Base-by-base conservation (phyloP, 768 basidiomycete genomes). In the Exidia glandulosa region DNA sequence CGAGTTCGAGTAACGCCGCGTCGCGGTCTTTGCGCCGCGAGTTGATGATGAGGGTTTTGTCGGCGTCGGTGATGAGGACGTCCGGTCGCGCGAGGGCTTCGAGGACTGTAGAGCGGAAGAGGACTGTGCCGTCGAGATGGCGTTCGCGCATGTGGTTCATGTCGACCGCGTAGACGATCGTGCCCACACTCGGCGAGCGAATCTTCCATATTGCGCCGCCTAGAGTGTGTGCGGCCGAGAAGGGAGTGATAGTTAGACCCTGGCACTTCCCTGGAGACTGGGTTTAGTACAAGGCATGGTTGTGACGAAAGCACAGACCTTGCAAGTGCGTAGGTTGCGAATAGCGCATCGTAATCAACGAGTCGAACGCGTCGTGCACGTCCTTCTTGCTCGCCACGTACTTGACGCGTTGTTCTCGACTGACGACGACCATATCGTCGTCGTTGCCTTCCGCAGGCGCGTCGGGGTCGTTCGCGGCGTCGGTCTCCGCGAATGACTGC, bases 141-240 rank as follows among this genome's bases (percentile, higher is more conserved):
- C 94, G 83, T 70, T 99, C 96, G 58, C 84, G 83, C 81, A 92
- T 94, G 71, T 99, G 96, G 70, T 98, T 98, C 76, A 97, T 79
- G 65, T 93, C 83, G 19, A 97, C 90, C 9, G 94, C 94, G 69
- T 99, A 97, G 29, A 98, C 76, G 33, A 98, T 87, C 2, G 96
- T 97, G 2, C 94, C 95, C 12, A 91, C 90, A 0, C 94, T 93
- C 2, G 96, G 94, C 0, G 94, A 97, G n/a, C 96, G 86, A 62
- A 99, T 88, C 69, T 97, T 97, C 94, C 94, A 98, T 63, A 99
- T 89, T 4, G 94, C 92, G 48, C 95, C 96, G 62, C 96, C 96
- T 16, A 99, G 81, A 0, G 91, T 91, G 71, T 97, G 94, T 0
- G 95, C 96, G 13, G 93, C 88, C 66, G 90, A 88, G 73, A 94